Evolutionary conservation across 2,329 filamentous ascomycete genomes (phyloP), one percentile per base, ranked within the genome.

Genomic region (Colletotrichum endophyticum): DNA sequence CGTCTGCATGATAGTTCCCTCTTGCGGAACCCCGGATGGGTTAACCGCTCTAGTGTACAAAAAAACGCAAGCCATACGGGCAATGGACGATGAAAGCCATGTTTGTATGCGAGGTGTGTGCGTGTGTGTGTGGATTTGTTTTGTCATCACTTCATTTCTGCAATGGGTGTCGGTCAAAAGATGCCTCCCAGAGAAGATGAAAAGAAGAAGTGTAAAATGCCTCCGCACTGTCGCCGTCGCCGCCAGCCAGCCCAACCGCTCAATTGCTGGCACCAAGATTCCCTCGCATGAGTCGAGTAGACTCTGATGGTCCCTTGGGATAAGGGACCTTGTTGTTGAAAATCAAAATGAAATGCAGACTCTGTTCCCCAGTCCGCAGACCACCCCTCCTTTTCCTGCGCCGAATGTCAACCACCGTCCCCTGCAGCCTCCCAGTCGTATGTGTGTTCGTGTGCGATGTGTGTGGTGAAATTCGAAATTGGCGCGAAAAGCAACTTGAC

Each of bases 141-240:
- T 72, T 72, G 63, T 76, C 76, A 67, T 77, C 73, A 73, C 73
- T 73, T 77, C 75, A 76, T 77, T 77, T 61, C 73, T 73, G 74
- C 66, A 71, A 77, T 63, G 70, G 70, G 68, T 63, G 36, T 49
- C 28, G 32, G 57, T 69, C 16, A 76, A 72, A 63, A 66, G 61
- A 75, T 75, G 70, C 63, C 73, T 67, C 56, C 69, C 62, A 36
- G 28, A 72, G 39, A 75, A 72, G 56, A 72, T 75, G 73, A 57
- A 66, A 66, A 49, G 56, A 53, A 27, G 53, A 62, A 34, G 27
- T 49, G 57, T 44, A 22, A 66, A 63, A 57, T 73, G 30, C 73
- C 56, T 67, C 72, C 49, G 57, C 72, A 71, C 72, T 59, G 30
- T 62, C 28, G 61, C 36, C 61, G n/a, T 34, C 44, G 68, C 72